A percentile compares a stretch with the other conserved stretches of the same genome.
Evolutionary conservation across 129 eudicot genomes (phyloP).

Genomic region (Heracleum sosnowskyi): DNA sequence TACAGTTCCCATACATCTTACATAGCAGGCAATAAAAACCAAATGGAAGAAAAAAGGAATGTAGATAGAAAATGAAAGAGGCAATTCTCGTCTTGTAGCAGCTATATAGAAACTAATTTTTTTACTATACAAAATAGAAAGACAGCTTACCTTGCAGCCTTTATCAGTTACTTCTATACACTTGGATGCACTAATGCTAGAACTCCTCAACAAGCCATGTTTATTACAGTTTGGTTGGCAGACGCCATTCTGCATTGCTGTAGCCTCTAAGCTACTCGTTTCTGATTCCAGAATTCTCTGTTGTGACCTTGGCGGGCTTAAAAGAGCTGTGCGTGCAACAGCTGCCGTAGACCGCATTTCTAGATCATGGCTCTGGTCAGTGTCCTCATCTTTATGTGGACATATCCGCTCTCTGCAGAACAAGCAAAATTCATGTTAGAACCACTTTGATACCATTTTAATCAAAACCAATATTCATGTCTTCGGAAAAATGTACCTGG

Average conservation of each 20-base stretch:
- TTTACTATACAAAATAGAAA: not conserved
- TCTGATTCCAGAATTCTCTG: slow-evolving; percentile 32
- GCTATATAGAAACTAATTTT: not conserved
- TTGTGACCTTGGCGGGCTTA: slow-evolving; percentile 53
- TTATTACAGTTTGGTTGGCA: slow-evolving; percentile 34
- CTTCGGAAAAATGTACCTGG: slow-evolving; percentile 40
- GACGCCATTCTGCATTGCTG: slow-evolving; percentile 24
- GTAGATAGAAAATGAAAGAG: not conserved
- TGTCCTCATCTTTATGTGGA: slow-evolving; percentile 60
- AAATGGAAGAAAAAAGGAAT: too few species aligned
- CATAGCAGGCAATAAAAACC: not conserved
- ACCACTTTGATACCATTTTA: not conserved
- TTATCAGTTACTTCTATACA: slow-evolving; percentile 48
- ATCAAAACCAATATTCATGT: not conserved
- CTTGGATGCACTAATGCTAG: slow-evolving; percentile 64
- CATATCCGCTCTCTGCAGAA: slow-evolving; percentile 66
- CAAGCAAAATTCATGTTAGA: slow-evolving; percentile 8
- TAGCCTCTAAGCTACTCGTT: slow-evolving; percentile 18
- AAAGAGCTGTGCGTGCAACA: slow-evolving; percentile 35
- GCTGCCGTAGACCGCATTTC: slow-evolving; percentile 46
- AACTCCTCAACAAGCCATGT: slow-evolving; percentile 48
- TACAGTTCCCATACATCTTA: not conserved
- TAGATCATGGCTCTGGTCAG: slow-evolving; percentile 35
- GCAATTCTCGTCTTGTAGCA: not conserved
- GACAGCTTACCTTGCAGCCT: slow-evolving; percentile 45